Evolutionary conservation across 495 filamentous ascomycete genomes (phyloP), one percentile per base, ranked within the genome.

Genomic region (Neurospora sp.): DNA sequence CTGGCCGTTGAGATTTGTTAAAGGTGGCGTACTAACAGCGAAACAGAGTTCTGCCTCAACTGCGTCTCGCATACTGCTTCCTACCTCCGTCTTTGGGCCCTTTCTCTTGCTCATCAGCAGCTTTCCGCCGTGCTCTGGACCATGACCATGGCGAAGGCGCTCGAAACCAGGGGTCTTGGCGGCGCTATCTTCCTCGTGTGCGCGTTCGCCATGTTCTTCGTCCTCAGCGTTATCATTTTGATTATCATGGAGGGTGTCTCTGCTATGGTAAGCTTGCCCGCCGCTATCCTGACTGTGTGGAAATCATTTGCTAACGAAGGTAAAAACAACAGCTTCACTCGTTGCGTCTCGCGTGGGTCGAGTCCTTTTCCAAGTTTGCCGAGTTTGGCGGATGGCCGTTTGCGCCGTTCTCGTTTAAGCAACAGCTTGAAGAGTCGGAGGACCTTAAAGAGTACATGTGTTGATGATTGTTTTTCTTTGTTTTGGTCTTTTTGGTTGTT

Each of bases 291-390:
- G 1, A 1, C 16, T 27, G 10, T 14, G 7, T 39, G 16, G 5
- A 31, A 39, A 27, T 11, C 20, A 11, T 38, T 74, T 27, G 41
- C 59, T 76, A 46, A 44, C 39, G 0, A 16, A 69, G 71, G 39
- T 59, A 37, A 40, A 69, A 66, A 7, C n/a, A 27, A 38, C 38
- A 84, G 83, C 88, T 97, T 85, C 96, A 98, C 83, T 94, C 92
- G 74, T 86, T 99, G 76, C 89, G 96, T 86, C 88, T 99, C 73
- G 96, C 98, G 79, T 99, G 96, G 96, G 96, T 99, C 73, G 96
- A 99, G 82, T 94, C 96, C n/a, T 98, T 98, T 90, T 96, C 93
- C 84, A 99, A 99, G 84, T 97, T 98, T 85, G 97, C 98, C 85
- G 92, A 98, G 80, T 97, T 97, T 75, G 94, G 94, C 72, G 96